Base-by-base conservation (phyloP, 352 stramenopile species). In the Globisporangium alternatum region DNA sequence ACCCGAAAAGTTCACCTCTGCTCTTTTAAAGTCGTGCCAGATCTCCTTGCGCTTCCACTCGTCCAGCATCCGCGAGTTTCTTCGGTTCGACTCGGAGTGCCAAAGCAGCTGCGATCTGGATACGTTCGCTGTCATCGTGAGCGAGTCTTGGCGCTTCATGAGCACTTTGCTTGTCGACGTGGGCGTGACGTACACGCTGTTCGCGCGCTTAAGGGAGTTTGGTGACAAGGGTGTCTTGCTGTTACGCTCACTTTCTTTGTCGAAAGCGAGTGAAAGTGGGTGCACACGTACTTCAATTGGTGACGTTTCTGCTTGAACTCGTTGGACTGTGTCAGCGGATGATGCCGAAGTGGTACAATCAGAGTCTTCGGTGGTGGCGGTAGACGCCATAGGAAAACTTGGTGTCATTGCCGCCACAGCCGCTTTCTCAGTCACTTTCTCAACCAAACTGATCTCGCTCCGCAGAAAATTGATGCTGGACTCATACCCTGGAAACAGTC, bases 1-100 rank as follows among this genome's bases (percentile, higher is more conserved):
- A 4, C 49, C 37, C 3, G 69, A 60, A 0, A 90, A 59, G n/a
- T 69, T 76, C 41, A 86, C 81, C 57, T 90, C 81, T 1, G 80
- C 81, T 31, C 76, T 72, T 57, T 90, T 90, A 41, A 89, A 76
- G 55, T 89, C 78, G 70, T 86, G 74, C 81, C 81, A 90, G 60
- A 90, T 86, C 51, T 90, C 80, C 59, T 89, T 88, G 17, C 81
- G 78, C 65, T 90, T 90, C 71, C 69, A 77, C 49, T 90, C 81
- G 51, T 90, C 81, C 21, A 90, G 69, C 33, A 88, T 64, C 19
- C 81, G 78, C 12, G 77, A 89, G 1, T 55, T 69, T 76, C 63
- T 72, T 75, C 25, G 66, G 56, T 41, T 62, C 55, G 51, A 17
- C 45, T 64, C 62, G 57, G 77, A 56, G 64, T 75, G 73, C 74